Evolutionary conservation across 139 green algal species (phyloP).

Genomic region (Choricystis sp.): DNA sequence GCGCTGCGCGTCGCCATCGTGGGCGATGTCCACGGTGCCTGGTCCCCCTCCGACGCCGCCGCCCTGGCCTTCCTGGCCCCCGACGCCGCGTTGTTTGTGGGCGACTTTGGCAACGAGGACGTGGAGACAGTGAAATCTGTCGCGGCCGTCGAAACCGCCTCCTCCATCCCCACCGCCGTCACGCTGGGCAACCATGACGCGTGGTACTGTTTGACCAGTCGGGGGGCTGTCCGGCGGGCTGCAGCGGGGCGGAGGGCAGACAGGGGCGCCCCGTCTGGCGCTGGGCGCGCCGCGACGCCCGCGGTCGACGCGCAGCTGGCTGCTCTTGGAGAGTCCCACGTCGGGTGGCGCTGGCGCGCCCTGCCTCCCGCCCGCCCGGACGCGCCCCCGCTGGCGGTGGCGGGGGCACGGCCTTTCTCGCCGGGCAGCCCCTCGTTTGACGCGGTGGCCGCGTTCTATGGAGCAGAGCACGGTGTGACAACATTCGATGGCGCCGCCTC

Average conservation of each 20-base stretch:
- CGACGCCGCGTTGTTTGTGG: constrained; percentile 31
- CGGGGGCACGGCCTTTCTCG: constrained; percentile 35
- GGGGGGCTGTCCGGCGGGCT: background rate
- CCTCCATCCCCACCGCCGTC: constrained; percentile 16
- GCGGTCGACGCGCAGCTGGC: constrained; percentile 24
- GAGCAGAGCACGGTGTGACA: constrained; percentile 11
- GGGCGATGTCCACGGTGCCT: constrained; percentile 39
- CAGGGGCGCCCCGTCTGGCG: no score
- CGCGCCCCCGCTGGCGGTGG: constrained; percentile 15
- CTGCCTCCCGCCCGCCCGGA: constrained; percentile 1
- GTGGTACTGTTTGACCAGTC: constrained; percentile 13
- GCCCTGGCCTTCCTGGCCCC: constrained; percentile 18
- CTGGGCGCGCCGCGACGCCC: background rate
- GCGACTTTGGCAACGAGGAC: constrained; percentile 35
- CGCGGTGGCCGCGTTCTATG: constrained; percentile 17
- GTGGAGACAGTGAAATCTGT: constrained; percentile 20
- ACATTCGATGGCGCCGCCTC: constrained; percentile 15
- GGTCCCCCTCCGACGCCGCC: constrained; percentile 14
- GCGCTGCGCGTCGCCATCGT: constrained; percentile 16
- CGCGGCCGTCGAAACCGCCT: constrained; percentile 1
- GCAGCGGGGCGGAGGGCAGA: background rate
- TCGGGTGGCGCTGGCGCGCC: constrained; percentile 19
- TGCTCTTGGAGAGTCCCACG: constrained; percentile 21
- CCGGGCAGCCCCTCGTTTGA: constrained; percentile 1
- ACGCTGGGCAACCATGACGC: constrained; percentile 38